Base-by-base conservation (phyloP, 2,329 filamentous ascomycete genomes). In the Aspergillus vadensis region DNA sequence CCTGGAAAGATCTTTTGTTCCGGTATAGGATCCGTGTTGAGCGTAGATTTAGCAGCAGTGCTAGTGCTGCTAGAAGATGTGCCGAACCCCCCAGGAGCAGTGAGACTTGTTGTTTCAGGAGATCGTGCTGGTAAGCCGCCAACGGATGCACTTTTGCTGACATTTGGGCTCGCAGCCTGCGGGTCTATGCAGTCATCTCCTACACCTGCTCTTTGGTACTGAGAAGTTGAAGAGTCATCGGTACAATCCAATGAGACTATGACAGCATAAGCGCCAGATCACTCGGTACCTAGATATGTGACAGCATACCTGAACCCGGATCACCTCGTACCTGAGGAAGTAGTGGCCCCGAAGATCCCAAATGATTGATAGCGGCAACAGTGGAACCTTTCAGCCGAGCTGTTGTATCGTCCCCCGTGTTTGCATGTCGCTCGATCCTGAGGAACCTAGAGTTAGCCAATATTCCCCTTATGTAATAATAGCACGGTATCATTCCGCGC, bases 1-100 rank as follows among this genome's bases (percentile, higher is more conserved):
- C 78, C 78, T 1, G 77, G 78, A 60, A 80, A 79, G 17, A 78
- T 78, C 49, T 72, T 75, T 49, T 77, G 76, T 51, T 78, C 77
- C 17, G 69, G 69, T 9, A 72, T 55, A 14, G 55, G 58, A 15
- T 63, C 67, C 21, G 68, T 19, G 7, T 59, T 60, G 23, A 62
- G 32, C n/a, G 59, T 39, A 27, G 49, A 48, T 48, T 50, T 30
- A n/a, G 60, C 63, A 19, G 55, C 39, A 47, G 15, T 30, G 30
- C 25, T 30, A 17, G 23, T 27, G 17, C 25, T 50, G 47, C 23
- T 17, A 50, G 32, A 30, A 6, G 47, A 50, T 12, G 47, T 50
- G 25, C 25, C 12, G n/a, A 17, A 30, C 25, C 32, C 21, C 14
- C 23, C 47, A 50, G n/a, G 47, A 14, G n/a, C 27, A 50, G 25